These are phyloP conservation scores for Populus tremula DNA, from an alignment of 345 rosid species.

Conservation along the genomic window DNA sequence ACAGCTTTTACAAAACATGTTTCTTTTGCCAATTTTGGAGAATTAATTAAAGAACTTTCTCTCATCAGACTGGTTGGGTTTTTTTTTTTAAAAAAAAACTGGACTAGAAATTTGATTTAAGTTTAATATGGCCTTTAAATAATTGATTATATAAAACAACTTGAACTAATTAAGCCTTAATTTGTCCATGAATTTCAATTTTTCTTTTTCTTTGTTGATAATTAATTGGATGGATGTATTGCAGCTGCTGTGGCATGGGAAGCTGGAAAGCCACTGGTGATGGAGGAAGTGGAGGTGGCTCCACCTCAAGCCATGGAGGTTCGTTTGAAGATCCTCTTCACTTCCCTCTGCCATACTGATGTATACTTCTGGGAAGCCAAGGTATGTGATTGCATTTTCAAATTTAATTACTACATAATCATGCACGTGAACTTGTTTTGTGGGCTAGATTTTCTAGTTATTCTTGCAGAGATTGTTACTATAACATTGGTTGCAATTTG, in stretches of 20 bases:
- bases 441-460: not conserved
- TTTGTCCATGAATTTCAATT: not conserved
- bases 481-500: not conserved
- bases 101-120: no score
- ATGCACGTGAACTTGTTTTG: not conserved
- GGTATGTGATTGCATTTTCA: constrained; percentile 16
- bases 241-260: constrained; percentile 58
- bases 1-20: not conserved
- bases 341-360: constrained; percentile 48
- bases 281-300: constrained; percentile 53
- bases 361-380: constrained; percentile 56
- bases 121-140: not conserved
- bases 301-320: constrained; percentile 50
- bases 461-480: not conserved
- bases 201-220: not conserved
- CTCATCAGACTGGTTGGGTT: not conserved
- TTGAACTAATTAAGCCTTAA: not conserved
- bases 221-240: not conserved
- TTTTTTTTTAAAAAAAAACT: not conserved
- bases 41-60: not conserved
- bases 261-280: constrained; percentile 53
- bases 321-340: constrained; percentile 38
- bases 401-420: not conserved
- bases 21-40: not conserved
- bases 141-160: not conserved